A percentile compares a stretch with the other conserved stretches of the same genome.
phyloP scores from a whole-genome alignment of 371 early-diverging fungal genomes.

The Actinomucor elegans region DNA sequence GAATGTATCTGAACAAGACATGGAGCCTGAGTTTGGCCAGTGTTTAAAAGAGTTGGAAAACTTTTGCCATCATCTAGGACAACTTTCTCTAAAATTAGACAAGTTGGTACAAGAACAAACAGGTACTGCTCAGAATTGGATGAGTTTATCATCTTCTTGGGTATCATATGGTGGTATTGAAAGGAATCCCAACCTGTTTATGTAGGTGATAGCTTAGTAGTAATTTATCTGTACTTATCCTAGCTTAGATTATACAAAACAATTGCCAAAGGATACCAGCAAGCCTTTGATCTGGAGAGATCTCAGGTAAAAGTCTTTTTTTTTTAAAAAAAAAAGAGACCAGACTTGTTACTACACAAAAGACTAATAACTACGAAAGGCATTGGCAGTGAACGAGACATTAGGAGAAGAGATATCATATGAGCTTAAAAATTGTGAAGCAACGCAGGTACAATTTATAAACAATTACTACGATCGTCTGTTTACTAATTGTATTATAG shows the following conservation, averaged over 20 bases:
- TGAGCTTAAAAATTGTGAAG: constrained; percentile 31
- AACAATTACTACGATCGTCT: background rate
- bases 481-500: no score
- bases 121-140: constrained; percentile 22
- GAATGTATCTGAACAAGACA: constrained; percentile 23
- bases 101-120: constrained; percentile 8
- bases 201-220: constrained; percentile 15
- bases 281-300: constrained; percentile 25
- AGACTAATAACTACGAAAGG: no score
- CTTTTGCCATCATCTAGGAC: constrained; percentile 7
- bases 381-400: constrained; percentile 28
- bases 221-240: background rate
- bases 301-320: constrained; percentile 22
- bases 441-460: constrained; percentile 27
- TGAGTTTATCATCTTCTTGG: constrained; percentile 29
- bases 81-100: constrained; percentile 1
- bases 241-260: constrained; percentile 27
- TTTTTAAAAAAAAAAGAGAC: background rate
- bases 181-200: constrained; percentile 36
- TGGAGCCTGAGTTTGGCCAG: constrained; percentile 34
- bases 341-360: no score
- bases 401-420: constrained; percentile 30
- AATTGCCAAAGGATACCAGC: constrained; percentile 33
- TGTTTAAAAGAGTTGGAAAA: constrained; percentile 12
- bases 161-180: constrained; percentile 43